These are phyloP conservation scores for Phytopythium helicoides DNA, from an alignment of 352 stramenopile species.

Conservation along the genomic window DNA sequence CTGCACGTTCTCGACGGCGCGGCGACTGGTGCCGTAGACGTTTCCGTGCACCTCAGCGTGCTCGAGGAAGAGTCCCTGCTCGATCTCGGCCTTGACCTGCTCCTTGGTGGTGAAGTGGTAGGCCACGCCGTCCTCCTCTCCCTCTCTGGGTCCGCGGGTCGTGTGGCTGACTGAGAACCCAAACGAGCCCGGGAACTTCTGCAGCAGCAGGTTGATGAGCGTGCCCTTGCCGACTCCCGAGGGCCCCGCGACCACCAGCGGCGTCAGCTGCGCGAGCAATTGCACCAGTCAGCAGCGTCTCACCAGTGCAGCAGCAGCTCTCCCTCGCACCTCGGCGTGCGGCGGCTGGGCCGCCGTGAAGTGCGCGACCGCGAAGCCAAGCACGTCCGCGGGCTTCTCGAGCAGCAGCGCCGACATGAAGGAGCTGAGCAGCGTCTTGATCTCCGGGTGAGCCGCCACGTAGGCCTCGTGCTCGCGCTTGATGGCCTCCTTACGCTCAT, in stretches of 20 bases:
- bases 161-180: conserved; percentile 98
- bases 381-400: conserved; percentile 83
- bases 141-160: conserved; percentile 90
- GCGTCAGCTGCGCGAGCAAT: conserved; percentile 46
- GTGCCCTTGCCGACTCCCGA: conserved; percentile 95
- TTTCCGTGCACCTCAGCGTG: conserved; percentile 97
- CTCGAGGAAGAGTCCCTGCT: conserved; percentile 95
- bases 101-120: conserved; percentile 97
- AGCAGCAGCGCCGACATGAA: conserved; percentile 88
- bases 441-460: conserved; percentile 82
- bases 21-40: conserved; percentile 96
- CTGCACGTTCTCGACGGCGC: conserved; percentile 91
- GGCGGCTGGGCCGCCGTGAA: conserved; percentile 75
- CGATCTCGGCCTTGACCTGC: conserved; percentile 93
- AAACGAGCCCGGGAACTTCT: conserved; percentile 84
- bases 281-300: conserved; percentile 4
- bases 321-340: conserved; percentile 42
- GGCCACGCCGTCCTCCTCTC: conserved; percentile 95
- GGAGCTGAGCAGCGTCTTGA: conserved; percentile 86
- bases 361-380: conserved; percentile 74
- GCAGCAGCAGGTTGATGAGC: conserved; percentile 92
- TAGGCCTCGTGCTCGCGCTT: conserved; percentile 86
- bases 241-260: conserved; percentile 90
- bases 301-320: background rate
- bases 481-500: conserved; percentile 83